Evolutionary conservation across 1,284 basidiomycete species (phyloP).

Genomic region (Ustilago trichophora): DNA sequence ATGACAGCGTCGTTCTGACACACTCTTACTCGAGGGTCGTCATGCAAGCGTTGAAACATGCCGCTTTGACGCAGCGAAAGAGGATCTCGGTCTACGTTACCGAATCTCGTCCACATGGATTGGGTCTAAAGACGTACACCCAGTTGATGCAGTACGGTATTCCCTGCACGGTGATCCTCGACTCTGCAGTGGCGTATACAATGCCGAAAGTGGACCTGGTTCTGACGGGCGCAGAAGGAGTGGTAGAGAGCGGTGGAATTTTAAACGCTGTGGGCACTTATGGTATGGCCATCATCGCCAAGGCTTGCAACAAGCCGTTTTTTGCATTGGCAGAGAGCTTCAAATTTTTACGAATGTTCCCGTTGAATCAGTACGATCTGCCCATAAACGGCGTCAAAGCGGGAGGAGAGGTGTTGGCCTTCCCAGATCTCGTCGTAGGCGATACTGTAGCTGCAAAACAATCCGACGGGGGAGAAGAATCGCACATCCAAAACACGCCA

Average conservation of each 20-base stretch:
- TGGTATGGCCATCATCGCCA: conserved; percentile 95
- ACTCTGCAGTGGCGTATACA: conserved; percentile 94
- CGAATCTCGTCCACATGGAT: conserved; percentile 85
- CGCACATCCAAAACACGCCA: neutral
- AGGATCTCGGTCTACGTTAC: conserved; percentile 97
- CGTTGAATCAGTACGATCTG: conserved; percentile 93
- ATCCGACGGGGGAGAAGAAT: neutral
- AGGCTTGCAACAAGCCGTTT: conserved; percentile 92
- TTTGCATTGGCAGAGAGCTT: conserved; percentile 95
- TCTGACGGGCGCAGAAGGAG: conserved; percentile 94
- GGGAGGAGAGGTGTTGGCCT: conserved; percentile 35
- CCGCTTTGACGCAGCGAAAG: conserved; percentile 79
- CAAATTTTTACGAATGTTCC: conserved; percentile 97
- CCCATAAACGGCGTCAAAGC: conserved; percentile 68
- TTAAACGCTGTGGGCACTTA: conserved; percentile 84
- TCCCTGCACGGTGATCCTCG: conserved; percentile 91
- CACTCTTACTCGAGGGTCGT: conserved; percentile 97
- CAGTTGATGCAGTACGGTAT: conserved; percentile 76
- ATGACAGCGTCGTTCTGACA: conserved; percentile 88
- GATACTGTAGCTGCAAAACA: neutral
- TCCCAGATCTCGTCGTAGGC: conserved; percentile 43
- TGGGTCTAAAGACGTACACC: conserved; percentile 66
- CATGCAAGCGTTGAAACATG: conserved; percentile 84
- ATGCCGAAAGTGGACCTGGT: conserved; percentile 96
- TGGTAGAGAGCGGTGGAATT: conserved; percentile 81